These are phyloP conservation scores for Inonotus obliquus DNA, from an alignment of 1,284 basidiomycete species.

Conservation along the genomic window DNA sequence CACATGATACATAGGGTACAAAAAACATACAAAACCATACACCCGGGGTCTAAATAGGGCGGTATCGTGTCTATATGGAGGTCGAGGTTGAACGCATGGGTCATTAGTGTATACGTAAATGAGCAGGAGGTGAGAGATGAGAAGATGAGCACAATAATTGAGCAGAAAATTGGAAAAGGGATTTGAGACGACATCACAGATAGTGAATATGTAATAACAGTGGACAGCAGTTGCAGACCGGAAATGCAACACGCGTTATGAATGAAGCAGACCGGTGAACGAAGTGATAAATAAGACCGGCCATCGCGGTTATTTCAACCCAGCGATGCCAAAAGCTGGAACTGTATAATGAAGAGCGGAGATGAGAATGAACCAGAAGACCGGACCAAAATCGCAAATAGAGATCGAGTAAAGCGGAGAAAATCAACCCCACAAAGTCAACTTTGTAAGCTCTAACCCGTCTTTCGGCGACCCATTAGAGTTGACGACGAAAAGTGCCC, in stretches of 20 bases:
- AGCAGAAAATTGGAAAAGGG: neutral
- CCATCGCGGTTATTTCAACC: neutral
- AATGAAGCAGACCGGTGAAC: neutral
- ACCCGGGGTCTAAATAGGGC: neutral
- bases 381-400: neutral
- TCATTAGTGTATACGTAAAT: neutral
- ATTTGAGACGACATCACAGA: neutral
- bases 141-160: neutral
- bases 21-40: constrained; percentile 5
- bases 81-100: neutral
- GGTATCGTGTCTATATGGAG: constrained; percentile 3
- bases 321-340: neutral
- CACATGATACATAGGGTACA: constrained; percentile 5
- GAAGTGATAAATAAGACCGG: constrained; percentile 4
- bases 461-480: constrained; percentile 29
- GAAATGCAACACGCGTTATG: neutral
- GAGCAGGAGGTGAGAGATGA: neutral
- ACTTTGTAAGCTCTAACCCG: constrained; percentile 34
- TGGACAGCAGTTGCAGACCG: neutral
- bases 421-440: constrained; percentile 42
- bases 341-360: neutral
- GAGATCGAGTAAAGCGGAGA: neutral
- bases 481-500: constrained; percentile 42
- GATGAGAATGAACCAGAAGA: neutral
- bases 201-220: too few species aligned